phyloP scores from a whole-genome alignment of 306 rosid genomes.

The Myrica gale region DNA sequence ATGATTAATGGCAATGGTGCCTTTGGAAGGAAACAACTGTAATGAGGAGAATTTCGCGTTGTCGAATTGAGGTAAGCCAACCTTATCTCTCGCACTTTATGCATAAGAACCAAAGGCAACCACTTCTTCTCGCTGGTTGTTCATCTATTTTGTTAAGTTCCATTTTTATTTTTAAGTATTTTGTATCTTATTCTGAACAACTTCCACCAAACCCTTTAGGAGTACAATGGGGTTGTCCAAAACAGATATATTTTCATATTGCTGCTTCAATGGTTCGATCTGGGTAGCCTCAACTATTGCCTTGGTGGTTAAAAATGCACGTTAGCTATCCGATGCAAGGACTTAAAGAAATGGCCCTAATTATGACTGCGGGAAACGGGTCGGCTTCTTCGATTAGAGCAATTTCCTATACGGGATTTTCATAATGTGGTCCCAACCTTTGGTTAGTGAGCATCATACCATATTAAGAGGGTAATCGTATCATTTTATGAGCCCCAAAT shows the following conservation, averaged over 20 bases:
- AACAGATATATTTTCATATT: neutral
- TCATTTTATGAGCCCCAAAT: constrained; percentile 37
- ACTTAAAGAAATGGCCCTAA: constrained; percentile 44
- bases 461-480: constrained; percentile 38
- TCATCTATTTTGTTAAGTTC: neutral
- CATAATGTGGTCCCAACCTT: constrained; percentile 55
- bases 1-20: constrained; percentile 46
- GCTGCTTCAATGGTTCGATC: neutral
- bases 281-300: neutral
- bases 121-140: constrained; percentile 6
- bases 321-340: constrained; percentile 10
- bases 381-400: constrained; percentile 27
- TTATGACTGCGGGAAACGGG: constrained; percentile 41
- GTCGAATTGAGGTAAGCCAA: constrained; percentile 51
- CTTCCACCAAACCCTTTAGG: constrained; percentile 17
- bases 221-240: constrained; percentile 22
- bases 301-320: neutral
- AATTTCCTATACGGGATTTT: constrained; percentile 30
- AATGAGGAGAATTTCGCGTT: constrained; percentile 43
- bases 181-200: neutral
- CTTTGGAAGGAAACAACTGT: constrained; percentile 48
- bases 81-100: constrained; percentile 25
- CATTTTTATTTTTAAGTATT: neutral
- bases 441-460: constrained; percentile 28
- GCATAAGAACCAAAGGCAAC: constrained; percentile 21